Conservation (phyloP, 176 grass and related monocot genomes). For the Zea mays region DNA sequence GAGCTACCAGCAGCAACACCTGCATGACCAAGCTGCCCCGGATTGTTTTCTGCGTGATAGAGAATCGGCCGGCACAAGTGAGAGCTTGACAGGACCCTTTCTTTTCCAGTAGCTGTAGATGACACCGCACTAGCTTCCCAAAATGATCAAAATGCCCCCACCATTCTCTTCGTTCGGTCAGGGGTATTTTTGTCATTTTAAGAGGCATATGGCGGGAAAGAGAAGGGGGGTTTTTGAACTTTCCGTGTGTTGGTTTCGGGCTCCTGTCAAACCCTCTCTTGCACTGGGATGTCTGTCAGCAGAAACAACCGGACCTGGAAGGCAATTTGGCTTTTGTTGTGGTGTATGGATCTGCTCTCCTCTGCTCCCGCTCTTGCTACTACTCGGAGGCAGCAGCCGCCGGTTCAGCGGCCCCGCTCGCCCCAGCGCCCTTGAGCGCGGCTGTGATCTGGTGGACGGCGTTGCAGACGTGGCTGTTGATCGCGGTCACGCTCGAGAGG, state of each 20-base stretch:
- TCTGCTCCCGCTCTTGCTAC: slow-evolving; percentile 36
- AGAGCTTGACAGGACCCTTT: slow-evolving; percentile 88
- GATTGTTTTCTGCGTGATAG: background rate
- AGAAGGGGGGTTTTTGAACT: background rate
- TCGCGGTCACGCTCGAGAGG: slow-evolving; percentile 76
- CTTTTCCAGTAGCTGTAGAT: slow-evolving; percentile 37
- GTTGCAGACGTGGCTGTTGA: slow-evolving; percentile 88
- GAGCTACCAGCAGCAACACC: slow-evolving; percentile 26
- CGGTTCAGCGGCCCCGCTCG: slow-evolving; percentile 27
- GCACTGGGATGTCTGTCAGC: slow-evolving; percentile 36
- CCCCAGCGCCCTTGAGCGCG: slow-evolving; percentile 50
- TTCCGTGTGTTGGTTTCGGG: slow-evolving; percentile 42
- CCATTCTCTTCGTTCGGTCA: background rate
- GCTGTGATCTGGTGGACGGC: slow-evolving; percentile 80
- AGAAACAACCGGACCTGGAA: slow-evolving; percentile 18
- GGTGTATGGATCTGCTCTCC: slow-evolving; percentile 16
- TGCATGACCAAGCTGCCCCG: slow-evolving; percentile 38
- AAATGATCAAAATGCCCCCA: slow-evolving; percentile 81
- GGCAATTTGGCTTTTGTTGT: slow-evolving; percentile 48
- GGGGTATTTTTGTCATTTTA: slow-evolving; percentile 87
- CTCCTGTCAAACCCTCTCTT: slow-evolving; percentile 87
- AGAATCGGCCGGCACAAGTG: slow-evolving; percentile 52
- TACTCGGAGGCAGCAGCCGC: slow-evolving; percentile 38
- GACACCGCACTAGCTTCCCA: slow-evolving; percentile 55
- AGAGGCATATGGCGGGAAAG: slow-evolving; percentile 41